Base-by-base conservation (phyloP, 257 asterid species). In the Scutellaria baicalensis region DNA sequence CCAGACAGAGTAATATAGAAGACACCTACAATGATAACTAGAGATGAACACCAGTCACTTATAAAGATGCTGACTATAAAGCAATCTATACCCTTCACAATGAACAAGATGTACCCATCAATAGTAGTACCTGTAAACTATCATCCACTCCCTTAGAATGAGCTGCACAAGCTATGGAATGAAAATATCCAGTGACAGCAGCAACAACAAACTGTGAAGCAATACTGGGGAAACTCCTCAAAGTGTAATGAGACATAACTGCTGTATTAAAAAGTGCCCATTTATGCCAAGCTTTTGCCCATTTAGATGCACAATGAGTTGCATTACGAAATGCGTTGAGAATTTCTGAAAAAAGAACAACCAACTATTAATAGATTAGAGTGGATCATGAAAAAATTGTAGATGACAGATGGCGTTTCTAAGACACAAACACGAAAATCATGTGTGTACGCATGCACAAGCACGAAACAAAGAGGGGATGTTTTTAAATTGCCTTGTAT, bases 201-300 rank as follows among this genome's bases (percentile, higher is more conserved):
- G 96, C 90, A 76, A 91, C 97, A 77, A 94, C 97, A 59, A 78
- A 94, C 77, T 91, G 96, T 33, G 88, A 79, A 62, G 97, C 96
- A 77, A 76, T 44, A 80, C 80, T 77, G 14, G 90, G 82, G 74
- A 78, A 80, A 64, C 96, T 86, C 84, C 96, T 84, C 80, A 82
- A 78, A 40, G 93, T 89, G 79, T 91, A 91, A 81, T 91, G 95
- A 71, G 99, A 91, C 99, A 94, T 94, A 76, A 91, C 99, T 52
- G 97, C 97, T 44, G 99, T 94, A 64, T 94, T 94, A 77, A 91
- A 94, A 59, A 89, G 97, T 38, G 99, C 99, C 99, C 99, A 94
- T 35, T 82, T 89, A 79, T 94, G 99, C 99, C 99, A 94, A 64
- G 97, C 97, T 77, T 86, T 94, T 71, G 90, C 97, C 95, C 96